phyloP scores from a whole-genome alignment of 768 basidiomycete species.

The Suillus ampliporus region DNA sequence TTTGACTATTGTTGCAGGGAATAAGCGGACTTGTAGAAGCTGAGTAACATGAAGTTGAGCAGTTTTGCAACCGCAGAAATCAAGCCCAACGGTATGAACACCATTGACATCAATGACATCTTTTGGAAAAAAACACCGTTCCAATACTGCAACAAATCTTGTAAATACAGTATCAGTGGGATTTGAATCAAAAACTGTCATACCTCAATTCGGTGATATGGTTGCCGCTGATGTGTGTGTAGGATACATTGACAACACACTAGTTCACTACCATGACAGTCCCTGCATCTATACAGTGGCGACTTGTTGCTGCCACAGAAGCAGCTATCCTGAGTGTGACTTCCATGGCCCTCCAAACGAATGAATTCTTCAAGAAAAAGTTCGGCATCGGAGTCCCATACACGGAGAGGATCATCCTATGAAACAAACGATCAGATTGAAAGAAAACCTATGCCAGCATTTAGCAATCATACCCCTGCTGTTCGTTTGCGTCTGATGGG shows the following conservation, averaged over 20 bases:
- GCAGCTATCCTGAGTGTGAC: background rate
- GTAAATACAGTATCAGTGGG: background rate
- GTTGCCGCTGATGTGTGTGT: slow-evolving; percentile 9
- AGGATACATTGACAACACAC: slow-evolving; percentile 18
- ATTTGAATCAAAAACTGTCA: background rate
- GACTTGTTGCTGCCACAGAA: background rate
- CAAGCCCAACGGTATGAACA: slow-evolving; percentile 32
- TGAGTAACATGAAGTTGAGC: slow-evolving; percentile 28
- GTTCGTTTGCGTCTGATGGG: background rate
- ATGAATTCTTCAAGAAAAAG: slow-evolving; percentile 25
- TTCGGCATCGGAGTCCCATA: background rate
- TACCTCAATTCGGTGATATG: slow-evolving; percentile 26
- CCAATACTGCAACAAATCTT: slow-evolving; percentile 19
- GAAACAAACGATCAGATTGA: background rate
- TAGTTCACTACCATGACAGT: slow-evolving; percentile 17
- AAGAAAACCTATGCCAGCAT: background rate
- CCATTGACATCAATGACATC: slow-evolving; percentile 16
- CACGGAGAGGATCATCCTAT: background rate
- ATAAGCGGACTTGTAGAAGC: slow-evolving; percentile 37
- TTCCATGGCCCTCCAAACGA: slow-evolving; percentile 16
- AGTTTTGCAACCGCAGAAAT: slow-evolving; percentile 36
- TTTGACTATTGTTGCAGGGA: slow-evolving; percentile 33
- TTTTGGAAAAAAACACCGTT: slow-evolving; percentile 21
- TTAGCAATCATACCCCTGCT: background rate
- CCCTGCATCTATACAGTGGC: slow-evolving; percentile 16